Evolutionary conservation across 2,329 filamentous ascomycete species (phyloP).

Genomic region (Phaeosphaeria sp.): DNA sequence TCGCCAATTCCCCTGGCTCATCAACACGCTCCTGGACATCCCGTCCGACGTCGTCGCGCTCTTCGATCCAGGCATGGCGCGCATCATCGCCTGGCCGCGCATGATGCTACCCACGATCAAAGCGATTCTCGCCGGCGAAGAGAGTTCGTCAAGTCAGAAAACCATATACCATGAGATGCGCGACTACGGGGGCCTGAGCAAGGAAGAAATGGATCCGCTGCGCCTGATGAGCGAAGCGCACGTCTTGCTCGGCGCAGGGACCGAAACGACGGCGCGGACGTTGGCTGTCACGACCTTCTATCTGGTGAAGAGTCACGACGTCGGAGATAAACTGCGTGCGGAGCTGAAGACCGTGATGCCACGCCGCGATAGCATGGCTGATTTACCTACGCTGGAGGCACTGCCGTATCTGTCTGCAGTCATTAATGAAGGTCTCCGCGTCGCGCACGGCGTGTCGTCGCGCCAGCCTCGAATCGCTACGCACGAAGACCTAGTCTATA

Average conservation of each 20-base stretch:
- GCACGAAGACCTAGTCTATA: slow-evolving; percentile 20
- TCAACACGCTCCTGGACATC: slow-evolving; percentile 2
- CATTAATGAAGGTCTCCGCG: slow-evolving; percentile 15
- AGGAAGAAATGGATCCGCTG: slow-evolving; percentile 14
- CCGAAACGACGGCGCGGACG: slow-evolving; percentile 37
- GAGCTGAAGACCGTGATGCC: slow-evolving; percentile 4
- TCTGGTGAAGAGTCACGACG: slow-evolving; percentile 4
- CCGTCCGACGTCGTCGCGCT: slow-evolving; percentile 1
- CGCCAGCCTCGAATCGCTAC: slow-evolving; percentile 31
- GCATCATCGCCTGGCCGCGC: background rate
- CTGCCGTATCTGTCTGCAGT: slow-evolving; percentile 13
- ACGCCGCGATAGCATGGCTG: background rate
- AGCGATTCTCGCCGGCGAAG: background rate
- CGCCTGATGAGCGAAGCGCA: slow-evolving; percentile 39
- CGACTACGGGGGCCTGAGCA: slow-evolving; percentile 10
- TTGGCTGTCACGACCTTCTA: slow-evolving; percentile 7
- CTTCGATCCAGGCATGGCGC: background rate
- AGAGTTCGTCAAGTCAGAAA: background rate
- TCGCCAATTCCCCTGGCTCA: slow-evolving; percentile 7
- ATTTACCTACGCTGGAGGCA: background rate
- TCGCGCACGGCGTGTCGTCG: slow-evolving; percentile 32
- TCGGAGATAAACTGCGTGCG: background rate
- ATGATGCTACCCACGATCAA: slow-evolving; percentile 2
- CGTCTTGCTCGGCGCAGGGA: slow-evolving; percentile 39
- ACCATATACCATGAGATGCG: slow-evolving; percentile 12